A percentile compares a stretch with the other conserved stretches of the same genome.
These are phyloP conservation scores for Casuarina equisetifolia DNA, from an alignment of 306 rosid genomes.

Conservation along the genomic window DNA sequence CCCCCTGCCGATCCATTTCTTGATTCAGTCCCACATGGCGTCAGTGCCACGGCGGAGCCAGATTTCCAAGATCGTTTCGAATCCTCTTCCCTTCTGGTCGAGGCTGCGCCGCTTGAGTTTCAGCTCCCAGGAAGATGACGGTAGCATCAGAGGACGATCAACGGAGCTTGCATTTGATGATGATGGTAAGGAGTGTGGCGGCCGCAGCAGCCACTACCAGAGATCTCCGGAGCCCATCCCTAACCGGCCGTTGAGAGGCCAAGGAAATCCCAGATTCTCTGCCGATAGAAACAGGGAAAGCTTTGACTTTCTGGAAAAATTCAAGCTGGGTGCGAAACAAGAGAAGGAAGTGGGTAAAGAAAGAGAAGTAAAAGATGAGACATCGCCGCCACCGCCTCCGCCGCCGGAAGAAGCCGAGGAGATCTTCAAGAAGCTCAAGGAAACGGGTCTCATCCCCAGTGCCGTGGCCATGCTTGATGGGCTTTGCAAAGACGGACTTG, in stretches of 20 bases:
- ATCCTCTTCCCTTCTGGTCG: conserved; percentile 26
- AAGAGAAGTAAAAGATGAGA: conserved; percentile 25
- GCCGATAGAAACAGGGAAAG: conserved; percentile 35
- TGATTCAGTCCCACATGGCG: conserved; percentile 21
- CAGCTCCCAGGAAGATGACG: conserved; percentile 34
- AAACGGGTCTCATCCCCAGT: conserved; percentile 88
- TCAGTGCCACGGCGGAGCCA: conserved; percentile 19
- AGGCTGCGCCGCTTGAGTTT: conserved; percentile 46
- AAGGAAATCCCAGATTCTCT: conserved; percentile 19
- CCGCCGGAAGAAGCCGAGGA: conserved; percentile 69
- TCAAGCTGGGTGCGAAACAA: conserved; percentile 47
- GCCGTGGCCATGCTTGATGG: conserved; percentile 98
- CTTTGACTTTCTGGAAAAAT: conserved; percentile 72
- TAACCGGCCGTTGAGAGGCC: conserved; percentile 43
- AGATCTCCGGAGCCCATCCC: conserved; percentile 38
- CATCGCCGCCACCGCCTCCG: conserved; percentile 25
- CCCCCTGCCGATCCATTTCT: not conserved
- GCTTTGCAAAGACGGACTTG: conserved; percentile 90
- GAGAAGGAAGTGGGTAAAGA: conserved; percentile 26
- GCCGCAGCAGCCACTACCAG: not conserved
- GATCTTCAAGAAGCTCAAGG: conserved; percentile 92
- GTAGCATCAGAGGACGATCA: conserved; percentile 10
- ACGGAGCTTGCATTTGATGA: not conserved
- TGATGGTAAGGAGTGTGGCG: conserved; percentile 21
- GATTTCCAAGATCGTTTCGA: conserved; percentile 30